phyloP scores from a whole-genome alignment of 2,329 filamentous ascomycete genomes.

The Cercospora beticola region DNA sequence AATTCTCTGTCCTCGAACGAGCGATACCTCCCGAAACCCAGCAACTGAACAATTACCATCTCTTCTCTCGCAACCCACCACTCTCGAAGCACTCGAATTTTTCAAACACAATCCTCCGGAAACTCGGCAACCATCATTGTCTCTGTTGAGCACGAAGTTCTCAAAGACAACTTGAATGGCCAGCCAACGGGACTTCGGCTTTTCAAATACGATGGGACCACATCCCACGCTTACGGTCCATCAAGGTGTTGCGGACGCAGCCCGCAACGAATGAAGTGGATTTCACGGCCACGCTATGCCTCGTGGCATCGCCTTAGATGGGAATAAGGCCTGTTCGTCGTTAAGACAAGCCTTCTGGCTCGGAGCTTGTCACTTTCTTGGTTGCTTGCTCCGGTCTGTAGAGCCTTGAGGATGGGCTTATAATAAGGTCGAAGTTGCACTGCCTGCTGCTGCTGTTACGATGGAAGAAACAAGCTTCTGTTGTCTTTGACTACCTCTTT shows the following conservation, averaged over 20 bases:
- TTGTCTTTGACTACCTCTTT: not conserved
- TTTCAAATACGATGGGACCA: not conserved
- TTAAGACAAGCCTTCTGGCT: not conserved
- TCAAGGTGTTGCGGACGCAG: constrained; percentile 25
- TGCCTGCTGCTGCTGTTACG: not conserved
- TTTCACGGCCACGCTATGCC: constrained; percentile 11
- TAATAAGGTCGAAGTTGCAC: not conserved
- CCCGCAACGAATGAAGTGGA: constrained; percentile 16
- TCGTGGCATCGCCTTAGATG: constrained; percentile 17
- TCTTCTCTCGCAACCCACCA: not conserved
- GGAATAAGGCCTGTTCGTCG: not conserved
- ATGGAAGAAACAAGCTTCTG: not conserved
- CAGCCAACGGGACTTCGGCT: constrained; percentile 9
- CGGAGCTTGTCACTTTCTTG: constrained; percentile 1
- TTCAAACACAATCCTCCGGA: not conserved
- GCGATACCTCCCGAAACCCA: not conserved
- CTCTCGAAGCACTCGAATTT: not conserved
- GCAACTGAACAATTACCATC: not conserved
- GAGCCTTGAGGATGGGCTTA: not conserved
- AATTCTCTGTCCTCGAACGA: too few species aligned
- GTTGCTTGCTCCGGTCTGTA: not conserved
- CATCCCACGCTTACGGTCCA: constrained; percentile 12
- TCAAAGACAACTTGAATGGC: constrained; percentile 1
- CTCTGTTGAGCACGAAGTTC: not conserved
- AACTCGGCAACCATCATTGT: not conserved